Evolutionary conservation across 805 yeast species (phyloP).

Genomic region (Candida chilensis): DNA sequence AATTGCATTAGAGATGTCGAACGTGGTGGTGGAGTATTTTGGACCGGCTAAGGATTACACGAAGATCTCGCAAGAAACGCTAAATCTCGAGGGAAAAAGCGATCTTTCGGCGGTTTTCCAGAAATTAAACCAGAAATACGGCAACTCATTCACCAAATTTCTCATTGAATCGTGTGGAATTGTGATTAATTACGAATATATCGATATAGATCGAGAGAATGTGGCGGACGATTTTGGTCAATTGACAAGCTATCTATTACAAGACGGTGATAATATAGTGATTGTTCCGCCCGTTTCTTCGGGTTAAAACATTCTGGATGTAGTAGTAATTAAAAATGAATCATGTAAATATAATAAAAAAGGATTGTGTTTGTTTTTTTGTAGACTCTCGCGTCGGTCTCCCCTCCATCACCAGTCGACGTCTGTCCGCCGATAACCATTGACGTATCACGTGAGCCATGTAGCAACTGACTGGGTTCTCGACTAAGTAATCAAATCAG

Average conservation of each 20-base stretch:
- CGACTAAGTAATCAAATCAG: no score
- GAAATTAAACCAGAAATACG: slow-evolving; percentile 3
- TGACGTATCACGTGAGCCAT: not conserved
- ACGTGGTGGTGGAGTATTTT: slow-evolving; percentile 12
- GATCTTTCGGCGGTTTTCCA: not conserved
- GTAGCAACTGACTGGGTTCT: not conserved
- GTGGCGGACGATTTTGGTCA: not conserved
- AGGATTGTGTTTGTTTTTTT: not conserved
- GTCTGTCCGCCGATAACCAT: not conserved
- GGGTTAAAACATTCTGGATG: no score
- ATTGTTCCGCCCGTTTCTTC: slow-evolving; percentile 19
- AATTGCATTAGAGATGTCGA: no score
- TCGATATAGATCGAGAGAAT: slow-evolving; percentile 8
- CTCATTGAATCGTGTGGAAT: slow-evolving; percentile 12
- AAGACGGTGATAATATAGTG: slow-evolving; percentile 9
- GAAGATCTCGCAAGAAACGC: slow-evolving; percentile 5
- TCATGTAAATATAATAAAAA: no score
- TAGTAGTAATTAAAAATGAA: no score
- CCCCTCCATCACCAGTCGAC: not conserved
- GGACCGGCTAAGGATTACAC: slow-evolving; percentile 20
- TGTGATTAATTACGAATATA: slow-evolving; percentile 14
- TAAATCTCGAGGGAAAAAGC: slow-evolving; percentile 1
- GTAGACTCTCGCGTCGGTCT: not conserved
- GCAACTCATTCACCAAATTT: slow-evolving; percentile 8
- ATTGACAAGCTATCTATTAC: not conserved